Base-by-base conservation (phyloP, 495 filamentous ascomycete species). In the Parmelia sp. region DNA sequence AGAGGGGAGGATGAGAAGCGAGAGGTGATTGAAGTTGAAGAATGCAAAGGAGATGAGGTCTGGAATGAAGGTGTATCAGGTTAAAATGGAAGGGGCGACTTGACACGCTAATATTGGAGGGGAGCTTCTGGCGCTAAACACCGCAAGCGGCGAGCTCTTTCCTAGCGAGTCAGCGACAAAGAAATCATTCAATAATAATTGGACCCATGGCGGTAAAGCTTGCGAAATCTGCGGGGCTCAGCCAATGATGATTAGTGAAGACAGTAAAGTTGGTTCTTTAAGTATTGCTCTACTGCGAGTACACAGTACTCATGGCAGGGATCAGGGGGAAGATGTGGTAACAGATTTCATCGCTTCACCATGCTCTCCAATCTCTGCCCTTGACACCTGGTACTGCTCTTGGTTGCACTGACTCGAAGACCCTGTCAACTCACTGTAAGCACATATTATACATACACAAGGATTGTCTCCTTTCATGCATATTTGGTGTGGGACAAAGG, bases 1-100 rank as follows among this genome's bases (percentile, higher is more conserved):
- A 40, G 39, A 40, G 14, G 12, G 14, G 23, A 56, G 14, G 29
- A 42, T 35, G 23, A n/a, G 39, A 9, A 9, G 31, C 40, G 56
- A n/a, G 2, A 29, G 7, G 53, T 47, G 55, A 55, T 49, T 58
- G 39, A 29, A 23, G 37, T 23, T 9, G 17, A 25, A 27, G 56
- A 64, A 64, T 64, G 62, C 35, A 42, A 19, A 64, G 62, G 25
- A 40, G 42, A 60, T 40, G 58, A 45, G 23, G 11, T 31, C 23
- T 53, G 45, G 29, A 55, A 39, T 37, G 61, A 57, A 63, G 14
- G 61, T 55, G 51, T 55, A 55, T 55, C 51, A 55, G 29, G 17
- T 33, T 55, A 55, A 63, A 63, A 63, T 63, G 61, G 56, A 64
- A 64, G 56, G 62, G 62, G 55, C 42, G 19, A 15, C 14, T 33